Base-by-base conservation (phyloP, 768 basidiomycete species). In the Chlorophyllum brunneum region DNA sequence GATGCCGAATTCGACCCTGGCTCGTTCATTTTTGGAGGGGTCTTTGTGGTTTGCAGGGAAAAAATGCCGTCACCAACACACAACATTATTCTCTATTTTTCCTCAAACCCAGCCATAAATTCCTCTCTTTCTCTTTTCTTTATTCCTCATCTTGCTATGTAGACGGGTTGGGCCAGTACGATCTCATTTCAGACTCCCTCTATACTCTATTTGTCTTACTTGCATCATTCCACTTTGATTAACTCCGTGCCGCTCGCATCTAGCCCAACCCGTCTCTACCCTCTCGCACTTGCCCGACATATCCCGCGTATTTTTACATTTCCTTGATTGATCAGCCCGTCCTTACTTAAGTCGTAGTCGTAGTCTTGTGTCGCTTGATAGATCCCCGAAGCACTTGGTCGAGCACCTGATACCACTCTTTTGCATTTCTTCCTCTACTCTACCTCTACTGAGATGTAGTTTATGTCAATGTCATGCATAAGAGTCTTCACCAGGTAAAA, bases 101-200 rank as follows among this genome's bases (percentile, higher is more conserved):
- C n/a, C n/a, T n/a, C n/a, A n/a, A n/a, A n/a, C n/a, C n/a, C n/a
- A n/a, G n/a, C n/a, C n/a, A n/a, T 33, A 33, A 33, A 33, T 33
- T 33, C 31, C 31, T n/a, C n/a, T n/a, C n/a, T n/a, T n/a, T n/a
- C n/a, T n/a, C n/a, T n/a, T n/a, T n/a, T n/a, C n/a, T n/a, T n/a
- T n/a, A n/a, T n/a, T n/a, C n/a, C n/a, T n/a, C n/a, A n/a, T n/a
- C n/a, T n/a, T n/a, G n/a, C n/a, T n/a, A n/a, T n/a, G n/a, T n/a
- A n/a, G n/a, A n/a, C n/a, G n/a, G n/a, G 34, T 36, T 36, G 13
- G 2, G 13, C 33, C 33, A 31, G 20, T 34, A 9, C 31, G 18
- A 23, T 36, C 30, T 18, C 16, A 29, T 55, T 54, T 36, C 39
- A 54, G 56, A 59, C 59, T 54, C 54, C 60, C 51, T 49, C 55